A percentile compares a stretch with the other conserved stretches of the same genome.
Evolutionary conservation across 139 green algal species (phyloP).

Genomic region (Chlamydomonas schloesseri): DNA sequence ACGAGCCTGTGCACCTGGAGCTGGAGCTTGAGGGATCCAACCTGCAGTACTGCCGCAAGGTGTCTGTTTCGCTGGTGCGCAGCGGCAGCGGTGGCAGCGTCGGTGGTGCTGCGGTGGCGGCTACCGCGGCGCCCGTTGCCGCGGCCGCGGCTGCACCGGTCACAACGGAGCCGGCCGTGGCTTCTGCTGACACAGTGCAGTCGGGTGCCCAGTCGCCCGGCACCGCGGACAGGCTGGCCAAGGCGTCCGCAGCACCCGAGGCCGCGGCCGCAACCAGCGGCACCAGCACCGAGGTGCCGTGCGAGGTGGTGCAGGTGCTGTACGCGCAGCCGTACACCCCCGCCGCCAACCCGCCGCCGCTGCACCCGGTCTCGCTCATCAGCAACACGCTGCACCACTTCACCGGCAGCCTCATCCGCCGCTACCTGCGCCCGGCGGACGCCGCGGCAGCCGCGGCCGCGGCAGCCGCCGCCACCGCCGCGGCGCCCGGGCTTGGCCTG

Average conservation of each 20-base stretch:
- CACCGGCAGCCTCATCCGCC: neutral
- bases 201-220: too few relatives aligned
- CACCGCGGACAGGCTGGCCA: neutral
- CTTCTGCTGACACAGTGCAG: too few relatives aligned
- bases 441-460: neutral
- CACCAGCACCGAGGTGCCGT: neutral
- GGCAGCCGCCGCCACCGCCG: neutral
- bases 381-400: constrained; percentile 32
- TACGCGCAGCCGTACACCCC: constrained; percentile 20
- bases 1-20: constrained; percentile 14
- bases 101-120: neutral
- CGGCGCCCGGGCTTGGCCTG: neutral
- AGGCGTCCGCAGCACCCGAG: too few relatives aligned
- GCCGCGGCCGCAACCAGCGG: too few relatives aligned
- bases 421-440: neutral
- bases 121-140: neutral
- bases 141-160: neutral
- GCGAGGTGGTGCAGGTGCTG: constrained; percentile 26
- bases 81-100: neutral
- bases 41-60: constrained; percentile 33
- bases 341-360: neutral
- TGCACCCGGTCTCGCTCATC: constrained; percentile 32
- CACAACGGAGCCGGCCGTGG: neutral
- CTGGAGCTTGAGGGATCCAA: constrained; percentile 38
- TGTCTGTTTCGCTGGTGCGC: neutral